These are phyloP conservation scores for Trifolium dubium DNA, from an alignment of 306 rosid species.

Conservation along the genomic window DNA sequence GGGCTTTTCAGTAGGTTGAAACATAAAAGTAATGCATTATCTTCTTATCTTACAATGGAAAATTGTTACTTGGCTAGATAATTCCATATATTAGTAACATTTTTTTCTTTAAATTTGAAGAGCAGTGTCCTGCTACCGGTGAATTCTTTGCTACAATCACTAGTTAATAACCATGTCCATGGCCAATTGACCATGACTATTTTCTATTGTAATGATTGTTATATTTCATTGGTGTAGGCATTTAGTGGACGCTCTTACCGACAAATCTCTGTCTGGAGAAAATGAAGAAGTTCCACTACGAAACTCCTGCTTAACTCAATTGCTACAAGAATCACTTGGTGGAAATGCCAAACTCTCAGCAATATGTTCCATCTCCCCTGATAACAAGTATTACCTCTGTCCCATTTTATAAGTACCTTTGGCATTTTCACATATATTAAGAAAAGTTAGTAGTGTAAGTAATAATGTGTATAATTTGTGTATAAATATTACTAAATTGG, in stretches of 20 bases:
- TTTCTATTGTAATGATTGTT: conserved; percentile 36
- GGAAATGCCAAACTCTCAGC: conserved; percentile 84
- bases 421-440: not conserved
- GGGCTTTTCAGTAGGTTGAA: not conserved
- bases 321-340: conserved; percentile 74
- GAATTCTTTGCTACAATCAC: conserved; percentile 23
- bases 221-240: conserved; percentile 60
- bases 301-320: conserved; percentile 67
- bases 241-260: conserved; percentile 64
- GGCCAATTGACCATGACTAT: not conserved
- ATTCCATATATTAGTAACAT: not conserved
- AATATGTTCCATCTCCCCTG: conserved; percentile 72
- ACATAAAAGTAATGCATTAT: not conserved
- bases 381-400: conserved; percentile 54
- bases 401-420: not conserved
- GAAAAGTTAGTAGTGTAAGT: not conserved
- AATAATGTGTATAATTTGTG: not conserved
- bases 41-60: conserved; percentile 13
- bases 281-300: conserved; percentile 50
- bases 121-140: conserved; percentile 8
- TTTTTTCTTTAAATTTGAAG: not conserved
- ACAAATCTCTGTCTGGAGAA: conserved; percentile 49
- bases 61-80: conserved; percentile 21
- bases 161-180: not conserved
- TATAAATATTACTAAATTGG: not conserved